Base-by-base conservation (phyloP, 345 rosid species). In the Melastoma malabathricum region DNA sequence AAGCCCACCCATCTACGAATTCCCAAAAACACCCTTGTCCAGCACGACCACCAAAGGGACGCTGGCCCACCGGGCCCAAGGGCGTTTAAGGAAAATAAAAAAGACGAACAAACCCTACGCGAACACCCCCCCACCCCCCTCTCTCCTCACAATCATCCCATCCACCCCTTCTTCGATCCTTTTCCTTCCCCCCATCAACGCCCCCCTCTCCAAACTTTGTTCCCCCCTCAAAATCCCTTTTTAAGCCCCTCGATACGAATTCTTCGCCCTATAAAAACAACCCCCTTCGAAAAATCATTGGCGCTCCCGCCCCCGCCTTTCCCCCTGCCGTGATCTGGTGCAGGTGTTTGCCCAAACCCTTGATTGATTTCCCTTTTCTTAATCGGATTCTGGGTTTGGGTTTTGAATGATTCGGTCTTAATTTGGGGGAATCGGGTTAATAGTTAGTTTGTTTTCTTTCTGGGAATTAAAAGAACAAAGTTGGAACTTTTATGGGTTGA, bases 241-340 rank as follows among this genome's bases (percentile, higher is more conserved):
- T 44, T 50, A 63, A 63, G 57, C 57, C 61, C 43, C 57, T 52
- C 41, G 18, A 50, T 63, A 56, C 67, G 44, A 63, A 63, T 52
- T 15, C 54, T 46, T 19, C 17, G n/a, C 25, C 41, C n/a, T 51
- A 25, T 63, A 63, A 57, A 63, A 57, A 63, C 46, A 44, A 57
- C 58, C 13, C 18, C 3, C 18, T 57, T 47, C 46, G 51, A 57
- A 55, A 48, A 63, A 51, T n/a, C 46, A 25, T 63, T 63, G 48
- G 48, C 62, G 67, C 67, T 43, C 43, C 10, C n/a, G 19, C 23
- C 47, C n/a, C 7, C 15, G 20, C 38, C 38, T 5, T 5, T 9
- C 5, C 9, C 38, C 38, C 38, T 1, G 38, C 38, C 38, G 38
- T 31, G 38, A 31, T 31, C 38, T 31, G 38, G 38, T 31, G 38